phyloP scores from a whole-genome alignment of 2,329 filamentous ascomycete genomes.

The Fusarium marasasianum region DNA sequence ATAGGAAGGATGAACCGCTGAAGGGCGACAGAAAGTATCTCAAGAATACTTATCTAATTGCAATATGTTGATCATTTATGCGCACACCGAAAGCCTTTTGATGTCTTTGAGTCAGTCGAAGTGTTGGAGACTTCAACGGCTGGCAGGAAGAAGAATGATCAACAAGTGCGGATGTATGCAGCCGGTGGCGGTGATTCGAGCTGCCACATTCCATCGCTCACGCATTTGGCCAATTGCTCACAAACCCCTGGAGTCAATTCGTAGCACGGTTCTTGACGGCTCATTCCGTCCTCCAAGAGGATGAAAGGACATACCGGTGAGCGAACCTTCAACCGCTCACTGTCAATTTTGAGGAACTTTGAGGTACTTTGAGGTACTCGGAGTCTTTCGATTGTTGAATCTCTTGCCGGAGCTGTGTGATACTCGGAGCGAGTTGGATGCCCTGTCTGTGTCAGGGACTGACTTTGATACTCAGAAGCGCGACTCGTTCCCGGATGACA shows the following conservation, averaged over 20 bases:
- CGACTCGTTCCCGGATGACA: neutral
- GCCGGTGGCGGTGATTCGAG: constrained; percentile 28
- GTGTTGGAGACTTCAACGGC: neutral
- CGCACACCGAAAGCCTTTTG: neutral
- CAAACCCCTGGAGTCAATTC: neutral
- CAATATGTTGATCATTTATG: neutral
- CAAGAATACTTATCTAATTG: neutral
- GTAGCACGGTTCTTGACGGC: constrained; percentile 24
- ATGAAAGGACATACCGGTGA: neutral
- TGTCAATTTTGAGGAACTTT: neutral
- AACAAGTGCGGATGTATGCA: constrained; percentile 13
- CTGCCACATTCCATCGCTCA: constrained; percentile 27
- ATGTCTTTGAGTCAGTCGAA: constrained; percentile 3
- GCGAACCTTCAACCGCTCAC: neutral
- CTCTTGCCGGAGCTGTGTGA: neutral
- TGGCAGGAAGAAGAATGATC: neutral
- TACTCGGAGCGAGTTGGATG: neutral
- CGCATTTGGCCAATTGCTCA: neutral
- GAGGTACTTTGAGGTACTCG: neutral
- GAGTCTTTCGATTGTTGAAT: neutral
- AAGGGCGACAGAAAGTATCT: neutral
- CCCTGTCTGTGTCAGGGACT: neutral
- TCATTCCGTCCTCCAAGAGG: neutral
- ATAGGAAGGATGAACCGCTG: constrained; percentile 19
- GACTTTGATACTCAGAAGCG: constrained; percentile 6